Conservation (phyloP, 495 filamentous ascomycete species). For the Daldinia grandis region DNA sequence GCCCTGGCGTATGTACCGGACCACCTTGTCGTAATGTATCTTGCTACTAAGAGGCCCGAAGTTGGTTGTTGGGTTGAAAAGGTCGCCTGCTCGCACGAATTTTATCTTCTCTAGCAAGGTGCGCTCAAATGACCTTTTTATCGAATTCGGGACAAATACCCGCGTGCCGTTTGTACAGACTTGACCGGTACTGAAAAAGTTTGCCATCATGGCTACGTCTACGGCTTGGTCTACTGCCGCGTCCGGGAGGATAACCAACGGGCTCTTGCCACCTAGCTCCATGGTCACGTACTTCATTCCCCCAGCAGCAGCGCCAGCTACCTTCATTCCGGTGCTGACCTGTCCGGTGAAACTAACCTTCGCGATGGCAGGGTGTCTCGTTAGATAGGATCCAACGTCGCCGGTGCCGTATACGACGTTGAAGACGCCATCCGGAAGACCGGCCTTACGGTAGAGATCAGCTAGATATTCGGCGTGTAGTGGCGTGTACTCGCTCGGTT, state of each 20-base stretch:
- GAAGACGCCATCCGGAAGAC: slow-evolving; percentile 80
- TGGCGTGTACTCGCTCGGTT: slow-evolving; percentile 82
- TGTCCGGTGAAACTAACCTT: slow-evolving; percentile 90
- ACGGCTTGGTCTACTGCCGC: slow-evolving; percentile 77
- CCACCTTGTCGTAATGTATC: slow-evolving; percentile 73
- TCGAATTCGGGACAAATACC: slow-evolving; percentile 71
- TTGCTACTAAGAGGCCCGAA: slow-evolving; percentile 79
- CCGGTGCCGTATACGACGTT: slow-evolving; percentile 80
- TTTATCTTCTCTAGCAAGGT: slow-evolving; percentile 71
- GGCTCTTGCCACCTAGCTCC: slow-evolving; percentile 85
- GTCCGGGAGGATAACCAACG: slow-evolving; percentile 74
- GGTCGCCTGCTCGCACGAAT: slow-evolving; percentile 70
- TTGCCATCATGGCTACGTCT: slow-evolving; percentile 87
- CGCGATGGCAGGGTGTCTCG: slow-evolving; percentile 70
- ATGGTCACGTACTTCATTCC: slow-evolving; percentile 87
- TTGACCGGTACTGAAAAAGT: slow-evolving; percentile 83
- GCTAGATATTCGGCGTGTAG: slow-evolving; percentile 75
- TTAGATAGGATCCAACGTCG: slow-evolving; percentile 74
- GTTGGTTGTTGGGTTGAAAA: slow-evolving; percentile 74
- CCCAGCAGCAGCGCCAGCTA: slow-evolving; percentile 72
- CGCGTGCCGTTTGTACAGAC: slow-evolving; percentile 87
- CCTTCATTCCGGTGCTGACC: slow-evolving; percentile 77
- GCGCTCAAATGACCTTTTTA: slow-evolving; percentile 72
- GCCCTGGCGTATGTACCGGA: slow-evolving; percentile 72
- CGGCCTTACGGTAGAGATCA: slow-evolving; percentile 74